Base-by-base conservation (phyloP, 139 green algal species). In the Chlorella sorokiniana region DNA sequence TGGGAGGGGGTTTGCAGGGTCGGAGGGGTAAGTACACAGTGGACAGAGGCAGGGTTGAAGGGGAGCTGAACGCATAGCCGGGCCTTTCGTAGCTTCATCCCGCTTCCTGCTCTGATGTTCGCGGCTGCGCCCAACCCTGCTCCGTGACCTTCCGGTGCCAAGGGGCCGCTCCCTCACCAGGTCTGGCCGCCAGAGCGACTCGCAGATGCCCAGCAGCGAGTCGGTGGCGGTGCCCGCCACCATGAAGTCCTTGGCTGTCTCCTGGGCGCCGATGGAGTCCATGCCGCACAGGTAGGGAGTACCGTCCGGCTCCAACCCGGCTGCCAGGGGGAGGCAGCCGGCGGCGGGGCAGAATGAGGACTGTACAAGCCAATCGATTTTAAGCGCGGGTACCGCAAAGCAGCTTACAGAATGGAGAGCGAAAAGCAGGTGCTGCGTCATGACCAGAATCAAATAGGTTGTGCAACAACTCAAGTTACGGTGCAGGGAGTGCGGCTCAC, bases 191-290 rank as follows among this genome's bases (percentile, higher is more conserved):
- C 93, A 99, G 83, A 98, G 95, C 27, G 89, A 95, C 87, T 99
- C 97, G 88, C 96, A 99, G 86, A 98, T 96, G 84, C 97, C 97
- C 67, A 95, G 95, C 80, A 99, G 87, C 7, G 93, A 97, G 82
- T 99, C 96, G 16, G 89, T 88, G 14, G 94, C 93, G 0, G 96
- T 98, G 42, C 94, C 94, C 62, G 90, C 86, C 22, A 99, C 91
- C 87, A 98, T 98, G 75, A 99, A 99, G 89, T 99, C 95, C 73
- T 96, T 95, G 44, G 95, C 91, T 7, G 91, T 96, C 87, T 98
- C 95, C 62, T 96, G 92, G 1, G 97, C 97, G 2, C 97, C 97
- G 56, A 99, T 96, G 51, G 92, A 91, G 89, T 99, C 97, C 93
- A 97, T 99, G 63, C 95, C 95, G 59, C 87, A 95, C 41, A 99